Base-by-base conservation (phyloP, 1,139 yeast genomes). In the Yamadazyma songkhlaensis region DNA sequence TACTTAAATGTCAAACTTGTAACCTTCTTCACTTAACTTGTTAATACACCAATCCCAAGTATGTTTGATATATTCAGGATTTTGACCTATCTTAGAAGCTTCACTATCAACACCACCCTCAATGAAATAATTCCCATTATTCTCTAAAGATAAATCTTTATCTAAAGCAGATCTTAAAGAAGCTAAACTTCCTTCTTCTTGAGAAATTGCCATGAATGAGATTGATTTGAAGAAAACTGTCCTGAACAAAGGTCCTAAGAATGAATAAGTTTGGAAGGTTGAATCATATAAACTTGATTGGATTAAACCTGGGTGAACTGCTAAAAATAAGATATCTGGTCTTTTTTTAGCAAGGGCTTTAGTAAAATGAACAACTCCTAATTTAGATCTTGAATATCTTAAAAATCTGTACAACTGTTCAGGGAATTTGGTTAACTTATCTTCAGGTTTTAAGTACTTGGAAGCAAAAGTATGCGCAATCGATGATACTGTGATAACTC, bases 241-340 rank as follows among this genome's bases (percentile, higher is more conserved):
- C 37, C 48, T 54, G 22, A 52, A 41, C 10, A 57, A 20, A 5
- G 47, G 42, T 2, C 65, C 65, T 9, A 66, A 13, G 14, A 38
- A 8, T 6, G 43, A 31, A 17, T 15, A 32, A 14, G 31, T 28
- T 5, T 13, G 7, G 27, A 32, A 39, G n/a, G 54, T 36, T 13
- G 26, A 57, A 37, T 53, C 53, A 46, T 62, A 67, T 35, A 69
- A 55, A 20, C 53, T 62, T 3, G 74, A 66, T n/a, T 56, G 60
- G 36, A 68, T 57, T 11, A 69, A 45, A 1, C 75, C 75, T 0
- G 74, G 74, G 38, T 69, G 75, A 3, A 66, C 60, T 0, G 72
- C 46, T 11, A 62, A 40, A n/a, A 58, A 51, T 28, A 66, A 51
- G 17, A 68, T 61, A 4, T 61, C 50, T 1, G 72, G 72, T 38